These are phyloP conservation scores for Polytrichum formosum DNA, from an alignment of 225 moss, liverwort and hornwort genomes.

Conservation along the genomic window DNA sequence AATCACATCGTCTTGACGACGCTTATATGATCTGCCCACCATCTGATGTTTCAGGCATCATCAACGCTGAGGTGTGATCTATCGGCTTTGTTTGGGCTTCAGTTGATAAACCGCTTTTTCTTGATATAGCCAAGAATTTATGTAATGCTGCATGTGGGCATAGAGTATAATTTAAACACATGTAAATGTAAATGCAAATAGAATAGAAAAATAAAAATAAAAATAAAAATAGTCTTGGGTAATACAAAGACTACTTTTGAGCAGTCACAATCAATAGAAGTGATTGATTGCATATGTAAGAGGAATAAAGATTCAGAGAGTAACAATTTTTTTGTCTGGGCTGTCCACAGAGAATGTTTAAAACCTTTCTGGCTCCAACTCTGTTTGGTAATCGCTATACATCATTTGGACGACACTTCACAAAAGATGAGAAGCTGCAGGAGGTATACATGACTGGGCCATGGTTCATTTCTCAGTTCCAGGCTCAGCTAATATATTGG, in stretches of 20 bases:
- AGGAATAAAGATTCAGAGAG: no score
- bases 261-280: no score
- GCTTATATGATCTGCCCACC: slow-evolving; percentile 46
- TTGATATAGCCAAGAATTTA: no score
- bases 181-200: no score
- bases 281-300: no score
- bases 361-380: slow-evolving; percentile 64
- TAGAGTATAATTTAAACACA: no score
- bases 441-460: slow-evolving; percentile 38
- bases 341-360: slow-evolving; percentile 39
- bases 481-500: no score
- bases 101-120: background rate
- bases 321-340: background rate
- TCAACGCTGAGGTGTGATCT: slow-evolving; percentile 39
- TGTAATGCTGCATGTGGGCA: no score
- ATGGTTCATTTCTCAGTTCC: no score
- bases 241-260: no score
- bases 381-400: slow-evolving; percentile 79
- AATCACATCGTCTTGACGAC: slow-evolving; percentile 32
- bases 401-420: slow-evolving; percentile 87
- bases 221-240: no score
- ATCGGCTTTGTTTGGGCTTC: background rate
- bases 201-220: no score
- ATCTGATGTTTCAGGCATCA: slow-evolving; percentile 11
- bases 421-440: slow-evolving; percentile 57